Conservation (phyloP, 2,329 filamentous ascomycete species). For the Fonsecaea erecta region DNA sequence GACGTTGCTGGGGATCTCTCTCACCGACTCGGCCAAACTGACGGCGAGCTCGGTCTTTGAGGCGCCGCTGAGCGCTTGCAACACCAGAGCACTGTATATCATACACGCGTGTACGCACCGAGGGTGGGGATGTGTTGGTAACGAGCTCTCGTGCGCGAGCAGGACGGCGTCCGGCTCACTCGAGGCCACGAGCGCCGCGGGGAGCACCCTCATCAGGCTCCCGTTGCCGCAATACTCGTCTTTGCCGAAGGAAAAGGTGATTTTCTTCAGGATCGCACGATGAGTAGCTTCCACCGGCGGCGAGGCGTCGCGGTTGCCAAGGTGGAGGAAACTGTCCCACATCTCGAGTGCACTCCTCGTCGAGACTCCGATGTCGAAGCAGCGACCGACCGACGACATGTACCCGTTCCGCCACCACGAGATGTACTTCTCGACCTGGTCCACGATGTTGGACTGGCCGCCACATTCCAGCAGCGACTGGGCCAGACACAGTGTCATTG, state of each 20-base stretch:
- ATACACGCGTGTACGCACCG: constrained; percentile 49
- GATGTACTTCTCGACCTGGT: constrained; percentile 45
- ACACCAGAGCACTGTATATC: constrained; percentile 45
- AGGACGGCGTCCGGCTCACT: constrained; percentile 29
- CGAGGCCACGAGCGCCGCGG: constrained; percentile 44
- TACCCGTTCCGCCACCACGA: constrained; percentile 46
- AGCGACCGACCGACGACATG: constrained; percentile 43
- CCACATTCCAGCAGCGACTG: constrained; percentile 45
- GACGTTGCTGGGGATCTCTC: constrained; percentile 22
- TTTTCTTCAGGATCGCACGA: constrained; percentile 9
- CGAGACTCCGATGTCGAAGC: constrained; percentile 48
- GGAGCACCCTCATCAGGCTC: constrained; percentile 50
- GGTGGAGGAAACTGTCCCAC: constrained; percentile 39
- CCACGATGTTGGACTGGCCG: constrained; percentile 39
- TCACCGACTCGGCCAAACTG: constrained; percentile 35
- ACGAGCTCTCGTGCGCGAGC: constrained; percentile 39
- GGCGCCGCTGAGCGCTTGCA: constrained; percentile 40
- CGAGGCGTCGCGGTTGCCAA: not conserved
- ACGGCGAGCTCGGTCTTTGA: constrained; percentile 38
- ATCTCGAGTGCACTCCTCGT: constrained; percentile 42
- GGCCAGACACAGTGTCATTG: constrained; percentile 51
- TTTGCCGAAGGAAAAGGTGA: constrained; percentile 23
- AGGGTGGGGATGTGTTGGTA: constrained; percentile 47
- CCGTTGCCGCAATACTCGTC: constrained; percentile 47
- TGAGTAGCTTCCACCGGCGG: constrained; percentile 5